Evolutionary conservation across 768 basidiomycete species (phyloP), one percentile per base, ranked within the genome.

Genomic region (Lactarius psammicola): DNA sequence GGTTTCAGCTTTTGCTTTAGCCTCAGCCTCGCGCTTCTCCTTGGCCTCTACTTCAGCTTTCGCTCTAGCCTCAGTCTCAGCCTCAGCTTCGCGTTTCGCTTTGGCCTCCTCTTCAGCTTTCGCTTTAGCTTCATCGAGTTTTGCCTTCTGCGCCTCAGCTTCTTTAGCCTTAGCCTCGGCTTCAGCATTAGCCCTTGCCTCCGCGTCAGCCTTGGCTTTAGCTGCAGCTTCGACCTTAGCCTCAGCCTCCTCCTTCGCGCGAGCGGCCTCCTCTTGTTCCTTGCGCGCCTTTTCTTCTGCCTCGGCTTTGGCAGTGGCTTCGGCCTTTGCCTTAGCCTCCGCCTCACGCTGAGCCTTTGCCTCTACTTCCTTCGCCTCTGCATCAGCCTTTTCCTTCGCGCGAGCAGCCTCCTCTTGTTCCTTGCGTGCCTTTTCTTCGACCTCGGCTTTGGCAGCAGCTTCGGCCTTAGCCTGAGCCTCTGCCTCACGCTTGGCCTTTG

Each of bases 171-270:
- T 40, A 2, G 62, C 65, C 23, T 54, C 40, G 9, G 44, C 34
- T 30, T 44, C 33, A 18, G 38, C 62, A 10, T 17, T 8, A 5
- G 49, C 44, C 59, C 34, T 17, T 2, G 18, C 44, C 23, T n/a
- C 56, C 6, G 42, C 57, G 20, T 63, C 62, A 18, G 36, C 59
- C 17, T 60, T 40, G 9, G 56, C 56, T 15, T 62, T 36, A 8
- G 34, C 28, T 2, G 36, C 13, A 0, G 36, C 44, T 18, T 46
- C 33, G 2, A 31, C 59, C 44, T 60, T 44, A 8, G 15, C 23
- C 5, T 36, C 15, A 4, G 55, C 44, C 17, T 63, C 23, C 1
- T n/a, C n/a, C 10, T 63, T 15, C 20, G 44, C 44, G 1, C 17
- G 36, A 15, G 36, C 10, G 18, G 42, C 42, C 8, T 44, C 42